Evolutionary conservation across 768 basidiomycete genomes (phyloP).

Genomic region (Leccinum aurantiacum): DNA sequence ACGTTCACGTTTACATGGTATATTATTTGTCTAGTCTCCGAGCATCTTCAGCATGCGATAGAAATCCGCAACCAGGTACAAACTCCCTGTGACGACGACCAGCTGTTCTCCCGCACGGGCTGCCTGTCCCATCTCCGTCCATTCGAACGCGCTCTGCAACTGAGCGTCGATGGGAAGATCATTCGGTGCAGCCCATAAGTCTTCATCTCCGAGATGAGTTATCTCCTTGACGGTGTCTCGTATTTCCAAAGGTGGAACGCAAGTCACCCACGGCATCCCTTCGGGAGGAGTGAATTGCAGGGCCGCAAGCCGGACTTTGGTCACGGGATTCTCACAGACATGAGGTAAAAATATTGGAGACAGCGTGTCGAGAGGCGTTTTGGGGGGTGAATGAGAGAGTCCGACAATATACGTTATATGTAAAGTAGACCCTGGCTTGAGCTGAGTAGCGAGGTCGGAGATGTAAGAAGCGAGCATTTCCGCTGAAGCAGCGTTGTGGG

Average conservation of each 20-base stretch:
- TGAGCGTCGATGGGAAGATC: slow-evolving; percentile 34
- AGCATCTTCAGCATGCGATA: slow-evolving; percentile 52
- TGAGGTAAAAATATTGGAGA: slow-evolving; percentile 56
- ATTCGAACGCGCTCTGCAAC: slow-evolving; percentile 52
- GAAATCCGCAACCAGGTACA: slow-evolving; percentile 93
- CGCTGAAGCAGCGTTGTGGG: slow-evolving; percentile 87
- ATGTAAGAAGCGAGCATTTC: slow-evolving; percentile 62
- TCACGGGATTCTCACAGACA: slow-evolving; percentile 24
- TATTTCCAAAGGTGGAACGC: slow-evolving; percentile 55
- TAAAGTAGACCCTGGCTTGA: slow-evolving; percentile 27
- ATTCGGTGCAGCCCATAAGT: slow-evolving; percentile 45
- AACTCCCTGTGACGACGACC: slow-evolving; percentile 81
- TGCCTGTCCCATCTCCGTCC: slow-evolving; percentile 31
- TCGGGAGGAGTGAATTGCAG: slow-evolving; percentile 72
- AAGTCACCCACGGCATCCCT: slow-evolving; percentile 93
- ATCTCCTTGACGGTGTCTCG: slow-evolving; percentile 43
- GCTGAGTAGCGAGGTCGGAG: slow-evolving; percentile 34
- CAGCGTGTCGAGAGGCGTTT: slow-evolving; percentile 72
- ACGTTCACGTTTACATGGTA: background rate
- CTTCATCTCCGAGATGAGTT: slow-evolving; percentile 38
- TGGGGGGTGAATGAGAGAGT: slow-evolving; percentile 86
- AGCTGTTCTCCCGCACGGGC: slow-evolving; percentile 36
- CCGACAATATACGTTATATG: slow-evolving; percentile 71
- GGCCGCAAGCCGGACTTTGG: slow-evolving; percentile 51
- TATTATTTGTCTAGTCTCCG: slow-evolving; percentile 2